These are phyloP conservation scores for Secale cereale DNA, from an alignment of 176 grass and related monocot genomes.

Conservation along the genomic window DNA sequence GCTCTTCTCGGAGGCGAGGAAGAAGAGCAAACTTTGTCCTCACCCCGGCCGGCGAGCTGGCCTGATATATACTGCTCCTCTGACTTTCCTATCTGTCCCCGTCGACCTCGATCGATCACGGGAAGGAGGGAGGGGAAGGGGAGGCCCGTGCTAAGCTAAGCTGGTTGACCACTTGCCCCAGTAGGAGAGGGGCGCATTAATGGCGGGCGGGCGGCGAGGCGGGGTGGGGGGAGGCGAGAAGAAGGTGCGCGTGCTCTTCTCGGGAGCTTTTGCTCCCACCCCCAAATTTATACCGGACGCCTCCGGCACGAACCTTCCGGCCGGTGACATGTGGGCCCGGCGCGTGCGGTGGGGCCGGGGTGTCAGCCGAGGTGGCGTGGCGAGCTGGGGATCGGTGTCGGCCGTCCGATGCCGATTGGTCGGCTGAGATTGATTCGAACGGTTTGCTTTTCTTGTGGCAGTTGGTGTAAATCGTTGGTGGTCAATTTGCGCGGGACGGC, in stretches of 20 bases:
- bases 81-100: neutral
- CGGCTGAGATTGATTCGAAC: accelerated
- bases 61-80: neutral
- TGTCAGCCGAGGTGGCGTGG: neutral
- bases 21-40: accelerated
- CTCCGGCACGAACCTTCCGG: neutral
- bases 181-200: neutral
- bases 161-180: conserved; percentile 2
- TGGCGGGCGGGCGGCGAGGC: neutral
- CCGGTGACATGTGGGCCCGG: neutral
- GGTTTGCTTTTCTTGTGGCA: neutral
- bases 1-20: neutral
- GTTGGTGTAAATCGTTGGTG: neutral
- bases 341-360: accelerated
- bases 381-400: neutral
- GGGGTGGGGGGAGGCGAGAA: neutral
- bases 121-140: neutral
- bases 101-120: neutral
- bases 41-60: neutral
- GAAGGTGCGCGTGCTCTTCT: neutral
- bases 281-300: neutral
- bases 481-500: neutral
- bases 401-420: neutral
- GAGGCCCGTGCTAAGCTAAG: neutral
- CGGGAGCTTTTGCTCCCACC: neutral